Conservation (phyloP, 805 yeast genomes). For the Zygoascus biomembranicola region DNA sequence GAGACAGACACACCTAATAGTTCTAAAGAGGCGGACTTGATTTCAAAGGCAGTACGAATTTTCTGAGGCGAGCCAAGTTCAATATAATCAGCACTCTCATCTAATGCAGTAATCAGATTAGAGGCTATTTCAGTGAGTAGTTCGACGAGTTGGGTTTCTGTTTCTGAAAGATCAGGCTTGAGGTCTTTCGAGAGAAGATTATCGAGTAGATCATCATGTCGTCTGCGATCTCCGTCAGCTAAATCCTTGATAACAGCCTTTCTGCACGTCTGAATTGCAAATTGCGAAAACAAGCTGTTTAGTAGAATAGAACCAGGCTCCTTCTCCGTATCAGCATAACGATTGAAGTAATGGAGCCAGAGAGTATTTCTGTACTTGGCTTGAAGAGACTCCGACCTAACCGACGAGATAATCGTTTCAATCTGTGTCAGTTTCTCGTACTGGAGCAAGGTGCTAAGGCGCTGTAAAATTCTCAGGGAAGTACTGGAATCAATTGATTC, state of each 20-base stretch:
- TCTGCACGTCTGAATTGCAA: background rate
- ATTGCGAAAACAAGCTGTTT: constrained; percentile 4
- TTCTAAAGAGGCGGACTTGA: constrained; percentile 52
- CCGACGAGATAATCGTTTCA: constrained; percentile 12
- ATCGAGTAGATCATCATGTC: background rate
- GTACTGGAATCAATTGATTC: constrained; percentile 3
- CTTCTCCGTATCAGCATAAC: constrained; percentile 9
- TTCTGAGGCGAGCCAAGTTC: constrained; percentile 43
- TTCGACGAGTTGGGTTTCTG: constrained; percentile 8
- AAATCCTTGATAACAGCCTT: background rate
- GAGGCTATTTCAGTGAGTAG: constrained; percentile 22
- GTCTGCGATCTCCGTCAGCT: background rate
- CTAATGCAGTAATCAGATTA: constrained; percentile 40
- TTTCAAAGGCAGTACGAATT: constrained; percentile 41
- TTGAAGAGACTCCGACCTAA: background rate
- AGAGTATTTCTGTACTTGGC: background rate
- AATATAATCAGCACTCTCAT: constrained; percentile 49
- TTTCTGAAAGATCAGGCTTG: background rate
- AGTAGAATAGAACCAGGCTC: constrained; percentile 19
- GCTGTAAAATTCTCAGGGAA: constrained; percentile 4
- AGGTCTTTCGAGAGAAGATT: constrained; percentile 3
- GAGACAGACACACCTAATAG: constrained; percentile 51
- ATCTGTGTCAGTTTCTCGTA: constrained; percentile 12
- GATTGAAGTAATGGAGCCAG: constrained; percentile 11
- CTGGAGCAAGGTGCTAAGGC: constrained; percentile 9